Conservation (phyloP, 2,329 filamentous ascomycete species). For the Pseudocercospora fuligena region DNA sequence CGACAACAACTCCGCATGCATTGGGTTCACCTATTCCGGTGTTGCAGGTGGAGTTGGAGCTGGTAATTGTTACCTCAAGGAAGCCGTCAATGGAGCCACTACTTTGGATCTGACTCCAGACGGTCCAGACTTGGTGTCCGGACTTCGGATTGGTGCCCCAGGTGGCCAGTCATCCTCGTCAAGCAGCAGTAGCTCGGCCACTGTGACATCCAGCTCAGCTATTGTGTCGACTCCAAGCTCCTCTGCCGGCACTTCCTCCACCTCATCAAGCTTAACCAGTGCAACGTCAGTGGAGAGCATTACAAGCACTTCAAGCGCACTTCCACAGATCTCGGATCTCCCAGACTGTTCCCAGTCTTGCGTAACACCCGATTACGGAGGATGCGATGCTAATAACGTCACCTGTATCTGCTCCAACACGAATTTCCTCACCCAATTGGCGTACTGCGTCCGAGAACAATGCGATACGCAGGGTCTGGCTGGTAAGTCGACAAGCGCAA, state of each 20-base stretch:
- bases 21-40: background rate
- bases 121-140: background rate
- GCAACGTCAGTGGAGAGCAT: background rate
- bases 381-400: no score
- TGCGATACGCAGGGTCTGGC: no score
- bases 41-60: background rate
- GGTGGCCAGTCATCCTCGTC: background rate
- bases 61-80: constrained; percentile 2
- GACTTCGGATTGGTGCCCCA: background rate
- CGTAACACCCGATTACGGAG: no score
- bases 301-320: background rate
- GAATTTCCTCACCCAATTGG: no score
- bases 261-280: background rate
- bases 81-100: background rate
- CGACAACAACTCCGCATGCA: background rate
- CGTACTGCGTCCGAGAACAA: no score
- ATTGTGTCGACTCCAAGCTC: background rate
- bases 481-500: no score
- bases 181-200: background rate
- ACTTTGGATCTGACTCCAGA: background rate
- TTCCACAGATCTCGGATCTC: no score
- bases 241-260: background rate
- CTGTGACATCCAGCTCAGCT: no score
- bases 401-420: no score
- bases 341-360: no score